Evolutionary conservation across 306 rosid species (phyloP).

Genomic region (Fagus sylvatica): DNA sequence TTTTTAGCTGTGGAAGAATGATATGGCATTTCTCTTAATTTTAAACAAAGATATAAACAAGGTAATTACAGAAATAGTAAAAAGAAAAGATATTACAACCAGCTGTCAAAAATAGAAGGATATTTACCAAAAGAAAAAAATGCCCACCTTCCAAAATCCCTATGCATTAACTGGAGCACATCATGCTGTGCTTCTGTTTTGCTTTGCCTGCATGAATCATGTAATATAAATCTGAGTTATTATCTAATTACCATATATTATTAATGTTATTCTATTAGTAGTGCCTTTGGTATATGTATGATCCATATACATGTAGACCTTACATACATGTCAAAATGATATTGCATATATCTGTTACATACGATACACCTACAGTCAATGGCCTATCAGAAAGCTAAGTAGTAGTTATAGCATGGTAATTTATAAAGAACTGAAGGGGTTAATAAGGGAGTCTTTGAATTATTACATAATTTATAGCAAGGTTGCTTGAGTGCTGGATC

Average conservation of each 20-base stretch:
- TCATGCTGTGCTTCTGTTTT: slow-evolving; percentile 51
- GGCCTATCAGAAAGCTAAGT: too few species aligned
- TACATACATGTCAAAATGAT: too few species aligned
- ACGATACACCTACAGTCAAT: too few species aligned
- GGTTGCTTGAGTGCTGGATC: slow-evolving; percentile 96
- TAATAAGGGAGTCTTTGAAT: slow-evolving; percentile 6
- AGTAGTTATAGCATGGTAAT: background rate
- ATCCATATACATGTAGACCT: background rate
- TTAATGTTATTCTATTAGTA: background rate
- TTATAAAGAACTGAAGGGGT: background rate
- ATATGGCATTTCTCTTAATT: background rate
- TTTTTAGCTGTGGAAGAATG: background rate
- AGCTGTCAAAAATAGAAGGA: background rate
- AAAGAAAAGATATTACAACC: background rate
- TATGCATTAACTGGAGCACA: slow-evolving; percentile 47
- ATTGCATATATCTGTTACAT: too few species aligned
- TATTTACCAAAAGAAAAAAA: slow-evolving; percentile 12
- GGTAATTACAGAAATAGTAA: background rate
- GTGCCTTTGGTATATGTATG: background rate
- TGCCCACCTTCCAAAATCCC: slow-evolving; percentile 17
- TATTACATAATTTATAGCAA: slow-evolving; percentile 79
- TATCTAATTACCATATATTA: background rate
- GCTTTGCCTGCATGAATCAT: slow-evolving; percentile 68
- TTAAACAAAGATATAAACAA: background rate
- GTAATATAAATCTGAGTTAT: slow-evolving; percentile 8